These are phyloP conservation scores for Ambrosiella cleistominuta DNA, from an alignment of 2,329 filamentous ascomycete species.

Conservation along the genomic window DNA sequence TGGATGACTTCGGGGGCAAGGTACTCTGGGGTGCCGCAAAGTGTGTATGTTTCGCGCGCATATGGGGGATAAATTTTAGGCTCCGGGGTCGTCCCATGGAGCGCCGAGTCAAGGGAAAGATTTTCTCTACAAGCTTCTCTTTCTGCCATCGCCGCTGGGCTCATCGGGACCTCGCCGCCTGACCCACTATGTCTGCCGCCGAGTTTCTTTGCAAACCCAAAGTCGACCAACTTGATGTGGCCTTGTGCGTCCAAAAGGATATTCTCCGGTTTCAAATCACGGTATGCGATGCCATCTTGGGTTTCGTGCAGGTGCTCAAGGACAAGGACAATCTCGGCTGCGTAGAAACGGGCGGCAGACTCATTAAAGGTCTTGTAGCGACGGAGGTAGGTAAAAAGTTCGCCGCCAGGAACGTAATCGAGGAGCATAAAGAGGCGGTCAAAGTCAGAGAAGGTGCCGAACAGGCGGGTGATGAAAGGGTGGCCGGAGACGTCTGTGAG, in stretches of 20 bases:
- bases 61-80: slow-evolving; percentile 22
- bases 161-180: background rate
- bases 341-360: slow-evolving; percentile 61
- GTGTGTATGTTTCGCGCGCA: slow-evolving; percentile 56
- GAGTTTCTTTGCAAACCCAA: slow-evolving; percentile 69
- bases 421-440: slow-evolving; percentile 71
- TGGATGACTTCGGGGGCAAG: slow-evolving; percentile 72
- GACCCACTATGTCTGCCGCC: slow-evolving; percentile 22
- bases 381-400: slow-evolving; percentile 69
- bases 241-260: slow-evolving; percentile 60
- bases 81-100: background rate
- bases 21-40: slow-evolving; percentile 72
- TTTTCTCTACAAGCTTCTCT: background rate
- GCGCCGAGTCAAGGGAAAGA: background rate
- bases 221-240: slow-evolving; percentile 70
- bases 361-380: slow-evolving; percentile 66
- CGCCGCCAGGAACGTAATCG: slow-evolving; percentile 67
- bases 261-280: slow-evolving; percentile 71
- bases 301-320: slow-evolving; percentile 66
- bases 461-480: slow-evolving; percentile 66
- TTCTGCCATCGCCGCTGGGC: background rate
- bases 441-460: slow-evolving; percentile 62
- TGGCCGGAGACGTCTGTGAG: slow-evolving; percentile 61
- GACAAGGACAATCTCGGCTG: slow-evolving; percentile 67
- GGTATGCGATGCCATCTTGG: slow-evolving; percentile 60